Evolutionary conservation across 2,329 filamentous ascomycete genomes (phyloP).

Genomic region (Gremmenia infestans): DNA sequence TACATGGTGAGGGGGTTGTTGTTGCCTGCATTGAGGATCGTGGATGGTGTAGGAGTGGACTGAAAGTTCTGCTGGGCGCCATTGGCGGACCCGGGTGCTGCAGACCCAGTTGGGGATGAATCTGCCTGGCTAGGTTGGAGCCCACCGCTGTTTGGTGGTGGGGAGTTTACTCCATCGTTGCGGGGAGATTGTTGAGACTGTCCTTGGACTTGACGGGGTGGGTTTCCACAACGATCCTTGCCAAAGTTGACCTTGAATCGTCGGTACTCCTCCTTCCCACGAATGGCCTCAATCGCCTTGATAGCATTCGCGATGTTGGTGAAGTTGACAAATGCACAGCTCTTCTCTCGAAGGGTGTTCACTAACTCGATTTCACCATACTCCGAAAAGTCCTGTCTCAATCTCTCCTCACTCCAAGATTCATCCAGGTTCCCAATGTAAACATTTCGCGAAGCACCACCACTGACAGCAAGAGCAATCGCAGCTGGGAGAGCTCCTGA

Average conservation of each 20-base stretch:
- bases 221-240: slow-evolving; percentile 96
- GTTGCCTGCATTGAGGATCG: slow-evolving; percentile 70
- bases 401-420: slow-evolving; percentile 91
- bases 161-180: slow-evolving; percentile 54
- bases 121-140: slow-evolving; percentile 30
- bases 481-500: slow-evolving; percentile 93
- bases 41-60: slow-evolving; percentile 59
- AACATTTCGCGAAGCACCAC: slow-evolving; percentile 95
- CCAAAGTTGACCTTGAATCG: slow-evolving; percentile 99
- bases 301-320: slow-evolving; percentile 99
- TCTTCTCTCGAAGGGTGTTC: slow-evolving; percentile 96
- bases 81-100: slow-evolving; percentile 45
- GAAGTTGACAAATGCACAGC: slow-evolving; percentile 98
- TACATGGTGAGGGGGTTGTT: slow-evolving; percentile 94
- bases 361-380: slow-evolving; percentile 97
- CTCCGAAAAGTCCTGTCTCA: slow-evolving; percentile 94
- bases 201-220: slow-evolving; percentile 71
- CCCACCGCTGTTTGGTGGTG: slow-evolving; percentile 39
- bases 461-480: slow-evolving; percentile 92
- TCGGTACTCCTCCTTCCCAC: slow-evolving; percentile 92
- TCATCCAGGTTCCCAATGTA: slow-evolving; percentile 98
- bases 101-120: slow-evolving; percentile 31
- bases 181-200: slow-evolving; percentile 58
- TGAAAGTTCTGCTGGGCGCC: slow-evolving; percentile 46
- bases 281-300: slow-evolving; percentile 95